These are phyloP conservation scores for Quercus bicolor DNA, from an alignment of 306 rosid genomes.

Conservation along the genomic window DNA sequence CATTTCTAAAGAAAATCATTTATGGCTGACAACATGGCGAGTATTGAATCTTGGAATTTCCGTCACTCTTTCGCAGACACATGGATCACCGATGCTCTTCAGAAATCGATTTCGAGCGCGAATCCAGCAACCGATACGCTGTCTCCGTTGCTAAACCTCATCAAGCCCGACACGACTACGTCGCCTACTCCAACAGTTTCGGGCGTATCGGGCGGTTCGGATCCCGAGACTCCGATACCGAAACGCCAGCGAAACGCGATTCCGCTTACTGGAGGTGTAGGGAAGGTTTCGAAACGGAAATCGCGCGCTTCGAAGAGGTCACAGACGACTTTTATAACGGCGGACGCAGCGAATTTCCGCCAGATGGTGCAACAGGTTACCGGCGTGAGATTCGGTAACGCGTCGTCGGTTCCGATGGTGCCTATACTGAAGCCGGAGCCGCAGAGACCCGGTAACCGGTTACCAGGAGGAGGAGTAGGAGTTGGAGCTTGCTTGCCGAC, in stretches of 20 bases:
- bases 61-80: constrained; percentile 43
- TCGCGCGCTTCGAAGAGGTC: constrained; percentile 81
- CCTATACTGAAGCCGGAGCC: constrained; percentile 82
- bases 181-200: constrained; percentile 56
- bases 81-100: constrained; percentile 63
- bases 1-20: no score
- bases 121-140: constrained; percentile 2
- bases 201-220: constrained; percentile 56
- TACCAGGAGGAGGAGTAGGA: constrained; percentile 4
- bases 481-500: constrained; percentile 54
- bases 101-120: constrained; percentile 42
- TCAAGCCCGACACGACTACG: constrained; percentile 25
- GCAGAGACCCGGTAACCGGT: constrained; percentile 38
- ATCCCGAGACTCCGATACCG: constrained; percentile 37
- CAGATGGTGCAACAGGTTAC: constrained; percentile 97
- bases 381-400: constrained; percentile 49
- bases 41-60: constrained; percentile 50
- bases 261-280: constrained; percentile 2
- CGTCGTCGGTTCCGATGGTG: constrained; percentile 26
- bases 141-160: constrained; percentile 17
- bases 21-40: constrained; percentile 8
- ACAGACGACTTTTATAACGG: constrained; percentile 79
- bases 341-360: constrained; percentile 86
- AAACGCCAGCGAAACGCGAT: constrained; percentile 22
- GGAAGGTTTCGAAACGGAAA: constrained; percentile 60